Evolutionary conservation across 306 rosid species (phyloP), one percentile per base, ranked within the genome.

Genomic region (Prunus salicina): DNA sequence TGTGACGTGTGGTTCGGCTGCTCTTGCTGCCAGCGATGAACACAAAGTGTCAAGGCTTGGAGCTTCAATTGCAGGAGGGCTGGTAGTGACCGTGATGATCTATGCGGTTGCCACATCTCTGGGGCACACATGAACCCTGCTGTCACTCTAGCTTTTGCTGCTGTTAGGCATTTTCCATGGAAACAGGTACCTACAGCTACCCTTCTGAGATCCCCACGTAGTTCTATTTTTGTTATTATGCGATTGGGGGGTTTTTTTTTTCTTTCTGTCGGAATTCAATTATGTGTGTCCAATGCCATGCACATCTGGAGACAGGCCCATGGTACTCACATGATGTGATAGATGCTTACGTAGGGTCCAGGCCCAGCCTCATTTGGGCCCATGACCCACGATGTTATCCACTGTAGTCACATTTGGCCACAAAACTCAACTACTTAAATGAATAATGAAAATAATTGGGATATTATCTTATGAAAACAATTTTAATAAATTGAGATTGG

Each of bases 71-170:
- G 90, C 89, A 14, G 91, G 89, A 57, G 98, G 98, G 3, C 84
- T 89, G 32, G 82, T 91, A 1, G 93, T 93, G 43, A 90, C 87
- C 0, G 90, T 86, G 18, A 83, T 93, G 98, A 93, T 93, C 74
- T 88, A 93, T 63, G 80, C 93, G 0, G 95, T 91, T 2, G 97
- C n/a, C 98, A 93, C 76, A 86, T 93, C 78, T 91, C 98, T 3
- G 93, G 97, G 0, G 97, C 96, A 5, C 98, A 93, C 70, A 89
- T 91, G 92, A 93, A 93, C 78, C 98, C 96, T 0, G 93, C 93
- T 0, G 97, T 93, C 34, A 91, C 98, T 73, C 62, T 93, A 24
- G 93, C 97, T 46, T 89, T 93, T 60, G 90, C 97, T 41, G 72
- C 90, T 5, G 65, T 82, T 8, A 32, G 70, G 11, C 93, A 87